Base-by-base conservation (phyloP, 139 green algal genomes). In the Gonium pectorale region DNA sequence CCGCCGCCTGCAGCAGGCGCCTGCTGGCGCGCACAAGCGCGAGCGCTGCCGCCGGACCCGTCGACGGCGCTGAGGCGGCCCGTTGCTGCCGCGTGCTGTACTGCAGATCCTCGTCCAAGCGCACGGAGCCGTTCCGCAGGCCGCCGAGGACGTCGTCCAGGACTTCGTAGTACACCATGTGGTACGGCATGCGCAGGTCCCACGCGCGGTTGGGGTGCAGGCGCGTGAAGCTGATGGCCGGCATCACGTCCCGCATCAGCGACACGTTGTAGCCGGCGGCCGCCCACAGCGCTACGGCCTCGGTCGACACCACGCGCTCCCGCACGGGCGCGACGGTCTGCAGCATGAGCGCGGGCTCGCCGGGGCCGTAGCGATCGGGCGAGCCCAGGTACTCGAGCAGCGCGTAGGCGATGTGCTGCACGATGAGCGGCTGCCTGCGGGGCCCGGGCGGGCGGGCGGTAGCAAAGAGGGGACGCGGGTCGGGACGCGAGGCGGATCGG, bases 151-250 rank as follows among this genome's bases (percentile, higher is more conserved):
- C n/a, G n/a, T n/a, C n/a, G n/a, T n/a, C n/a, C n/a, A n/a, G n/a
- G n/a, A n/a, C n/a, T n/a, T n/a, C n/a, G n/a, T n/a, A n/a, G n/a
- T n/a, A n/a, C n/a, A n/a, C n/a, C n/a, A n/a, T n/a, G n/a, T 64
- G 31, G 70, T 46, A 44, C 29, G 70, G 46, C 70, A 79, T 79
- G 21, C 70, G 46, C 29, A 79, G 70, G n/a, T 64, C 70, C 70
- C 70, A 79, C 0, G 46, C 70, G 31, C 70, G 27, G 54, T 82
- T 82, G 41, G 75, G 75, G 43, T 82, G 75, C 2, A 46, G 11
- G 29, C 75, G 75, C 11, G 40, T 54, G 40, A 40, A 69, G 35
- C 9, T 13, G 9, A 54, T 41, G 41, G 31, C 0, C 11, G 51
- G 17, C n/a, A 62, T 33, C 2, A 29, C 59, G 5, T 0, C 40